Percentiles rank a stretch among this genome's conserved stretches.
These are phyloP conservation scores for Botryotinia narcissicola DNA, from an alignment of 2,329 filamentous ascomycete species.

Conservation along the genomic window DNA sequence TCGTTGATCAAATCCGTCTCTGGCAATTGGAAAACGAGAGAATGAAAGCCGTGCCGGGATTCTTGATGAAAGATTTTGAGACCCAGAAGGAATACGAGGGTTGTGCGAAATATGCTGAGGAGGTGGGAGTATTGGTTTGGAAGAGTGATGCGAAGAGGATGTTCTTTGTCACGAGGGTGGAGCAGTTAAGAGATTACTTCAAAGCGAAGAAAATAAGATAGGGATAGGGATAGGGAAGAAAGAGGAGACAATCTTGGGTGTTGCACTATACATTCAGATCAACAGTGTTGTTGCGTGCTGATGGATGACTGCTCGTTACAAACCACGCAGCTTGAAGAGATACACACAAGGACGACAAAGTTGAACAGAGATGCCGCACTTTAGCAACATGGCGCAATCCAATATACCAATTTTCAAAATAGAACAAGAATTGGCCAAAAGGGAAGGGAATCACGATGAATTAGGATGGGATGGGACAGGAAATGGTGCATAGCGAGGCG, in stretches of 20 bases:
- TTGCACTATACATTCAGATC: neutral
- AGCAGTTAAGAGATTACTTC: conserved; percentile 82
- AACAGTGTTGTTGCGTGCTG: neutral
- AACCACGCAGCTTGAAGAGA: neutral
- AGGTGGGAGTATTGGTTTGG: conserved; percentile 88
- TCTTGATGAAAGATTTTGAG: conserved; percentile 86
- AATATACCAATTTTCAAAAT: neutral
- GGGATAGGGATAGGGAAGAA: neutral
- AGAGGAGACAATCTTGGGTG: neutral
- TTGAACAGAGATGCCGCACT: neutral
- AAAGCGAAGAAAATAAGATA: conserved; percentile 57
- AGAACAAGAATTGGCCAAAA: neutral
- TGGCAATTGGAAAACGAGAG: conserved; percentile 98
- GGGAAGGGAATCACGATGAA: neutral
- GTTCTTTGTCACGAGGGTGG: conserved; percentile 90
- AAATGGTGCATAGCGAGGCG: conserved; percentile 15
- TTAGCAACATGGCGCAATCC: neutral
- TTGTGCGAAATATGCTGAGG: conserved; percentile 76
- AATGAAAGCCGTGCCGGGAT: conserved; percentile 80
- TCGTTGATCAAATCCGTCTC: conserved; percentile 93
- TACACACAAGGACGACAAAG: neutral
- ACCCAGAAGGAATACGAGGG: conserved; percentile 67
- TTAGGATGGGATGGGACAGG: neutral
- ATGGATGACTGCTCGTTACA: neutral
- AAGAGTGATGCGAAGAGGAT: conserved; percentile 73